Percentiles rank a stretch among this genome's conserved stretches.
Evolutionary conservation across 768 basidiomycete species (phyloP).

Genomic region (Hygrophorus pudorinus): DNA sequence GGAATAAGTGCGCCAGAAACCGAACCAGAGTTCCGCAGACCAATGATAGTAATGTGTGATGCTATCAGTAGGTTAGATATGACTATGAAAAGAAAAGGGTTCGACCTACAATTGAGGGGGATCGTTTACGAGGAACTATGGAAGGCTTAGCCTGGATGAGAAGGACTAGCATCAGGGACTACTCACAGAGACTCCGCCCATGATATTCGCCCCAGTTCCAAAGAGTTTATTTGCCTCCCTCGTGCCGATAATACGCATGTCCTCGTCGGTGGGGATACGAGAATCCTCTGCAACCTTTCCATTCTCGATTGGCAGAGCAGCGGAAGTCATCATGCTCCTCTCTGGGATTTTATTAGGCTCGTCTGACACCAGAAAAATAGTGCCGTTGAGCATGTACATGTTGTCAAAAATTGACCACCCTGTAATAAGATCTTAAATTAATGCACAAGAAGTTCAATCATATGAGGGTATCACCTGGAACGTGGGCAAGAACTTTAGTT

Average conservation of each 20-base stretch:
- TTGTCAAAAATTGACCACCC: constrained; percentile 89
- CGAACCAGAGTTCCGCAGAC: constrained; percentile 86
- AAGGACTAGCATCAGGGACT: background rate
- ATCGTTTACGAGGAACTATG: constrained; percentile 74
- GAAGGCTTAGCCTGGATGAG: background rate
- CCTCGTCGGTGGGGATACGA: constrained; percentile 67
- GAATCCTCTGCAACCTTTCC: constrained; percentile 41
- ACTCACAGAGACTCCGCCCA: constrained; percentile 70
- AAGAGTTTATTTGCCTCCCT: constrained; percentile 59
- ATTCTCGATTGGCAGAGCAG: constrained; percentile 48
- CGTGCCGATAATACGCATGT: constrained; percentile 68
- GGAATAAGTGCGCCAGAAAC: constrained; percentile 86
- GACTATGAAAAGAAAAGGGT: constrained; percentile 2
- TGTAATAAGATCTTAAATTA: constrained; percentile 17
- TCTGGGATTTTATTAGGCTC: constrained; percentile 58
- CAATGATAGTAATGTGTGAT: constrained; percentile 93
- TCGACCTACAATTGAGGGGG: constrained; percentile 71
- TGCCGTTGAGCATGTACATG: constrained; percentile 73
- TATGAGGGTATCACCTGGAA: constrained; percentile 47
- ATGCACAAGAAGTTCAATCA: background rate
- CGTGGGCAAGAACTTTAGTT: constrained; percentile 67
- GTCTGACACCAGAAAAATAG: constrained; percentile 74
- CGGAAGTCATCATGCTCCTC: constrained; percentile 59
- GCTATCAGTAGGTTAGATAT: constrained; percentile 25
- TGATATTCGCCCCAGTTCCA: constrained; percentile 56